Percentiles rank a stretch among this genome's conserved stretches.
phyloP scores from a whole-genome alignment of 208 protist genomes.

The Leishmania gerbilli region DNA sequence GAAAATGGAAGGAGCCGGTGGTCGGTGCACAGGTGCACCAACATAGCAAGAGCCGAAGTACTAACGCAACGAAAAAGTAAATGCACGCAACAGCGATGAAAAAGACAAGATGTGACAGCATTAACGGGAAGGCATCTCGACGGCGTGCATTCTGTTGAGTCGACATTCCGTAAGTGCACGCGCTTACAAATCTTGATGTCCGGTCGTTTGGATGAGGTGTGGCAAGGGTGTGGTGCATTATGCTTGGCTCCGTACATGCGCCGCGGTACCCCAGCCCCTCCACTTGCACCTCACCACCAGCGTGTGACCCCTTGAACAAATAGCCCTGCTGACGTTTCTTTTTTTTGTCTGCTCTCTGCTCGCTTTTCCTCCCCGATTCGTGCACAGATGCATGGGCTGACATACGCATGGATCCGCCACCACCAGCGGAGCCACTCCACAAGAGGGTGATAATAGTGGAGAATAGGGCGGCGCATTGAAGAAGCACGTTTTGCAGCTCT shows the following conservation, averaged over 20 bases:
- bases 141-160: too few relatives aligned
- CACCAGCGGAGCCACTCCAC: neutral
- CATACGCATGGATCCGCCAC: neutral
- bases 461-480: neutral
- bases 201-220: neutral
- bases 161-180: neutral
- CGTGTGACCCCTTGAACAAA: neutral
- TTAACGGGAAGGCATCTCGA: too few relatives aligned
- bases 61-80: too few relatives aligned
- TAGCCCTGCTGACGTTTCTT: neutral
- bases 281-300: neutral
- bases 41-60: too few relatives aligned
- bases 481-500: neutral
- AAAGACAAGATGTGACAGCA: too few relatives aligned
- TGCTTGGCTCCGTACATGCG: neutral
- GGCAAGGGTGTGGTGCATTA: neutral
- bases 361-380: neutral
- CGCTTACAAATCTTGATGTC: neutral
- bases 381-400: neutral
- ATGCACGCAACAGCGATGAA: too few relatives aligned
- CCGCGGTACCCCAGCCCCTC: neutral
- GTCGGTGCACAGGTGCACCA: too few relatives aligned
- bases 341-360: neutral
- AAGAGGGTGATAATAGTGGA: neutral
- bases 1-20: too few relatives aligned